These are phyloP conservation scores for Suaeda aralocaspica DNA, from an alignment of 148 eudicot genomes.

Conservation along the genomic window DNA sequence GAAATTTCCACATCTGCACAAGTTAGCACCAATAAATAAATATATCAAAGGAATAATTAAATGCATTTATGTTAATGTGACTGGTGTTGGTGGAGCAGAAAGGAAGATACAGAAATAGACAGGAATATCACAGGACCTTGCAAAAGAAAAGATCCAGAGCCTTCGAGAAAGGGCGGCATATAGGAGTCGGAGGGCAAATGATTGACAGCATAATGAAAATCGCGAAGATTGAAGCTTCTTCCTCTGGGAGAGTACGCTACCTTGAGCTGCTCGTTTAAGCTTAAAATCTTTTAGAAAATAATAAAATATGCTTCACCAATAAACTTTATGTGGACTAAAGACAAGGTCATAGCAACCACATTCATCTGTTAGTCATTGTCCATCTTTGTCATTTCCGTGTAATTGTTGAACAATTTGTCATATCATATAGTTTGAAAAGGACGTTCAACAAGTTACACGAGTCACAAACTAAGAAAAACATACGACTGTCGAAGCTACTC, in stretches of 20 bases:
- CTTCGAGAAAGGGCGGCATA: slow-evolving; percentile 36
- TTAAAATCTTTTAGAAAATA: slow-evolving; percentile 13
- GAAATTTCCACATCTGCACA: slow-evolving; percentile 55
- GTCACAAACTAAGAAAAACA: neutral
- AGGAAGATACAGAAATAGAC: neutral
- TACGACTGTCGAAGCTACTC: neutral
- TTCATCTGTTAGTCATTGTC: too few relatives aligned
- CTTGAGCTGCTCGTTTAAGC: slow-evolving; percentile 41
- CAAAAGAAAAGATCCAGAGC: slow-evolving; percentile 36
- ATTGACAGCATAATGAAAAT: slow-evolving; percentile 72
- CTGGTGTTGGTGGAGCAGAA: neutral
- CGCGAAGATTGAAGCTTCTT: slow-evolving; percentile 53
- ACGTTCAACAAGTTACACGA: too few relatives aligned
- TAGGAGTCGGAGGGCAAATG: slow-evolving; percentile 58
- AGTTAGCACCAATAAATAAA: slow-evolving; percentile 9
- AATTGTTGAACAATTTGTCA: too few relatives aligned
- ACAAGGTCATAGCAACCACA: slow-evolving; percentile 1
- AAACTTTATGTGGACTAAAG: too few relatives aligned
- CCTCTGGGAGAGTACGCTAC: slow-evolving; percentile 63
- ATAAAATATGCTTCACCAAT: neutral
- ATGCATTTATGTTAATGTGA: slow-evolving; percentile 2
- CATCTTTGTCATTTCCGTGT: neutral
- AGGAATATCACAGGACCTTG: too few relatives aligned
- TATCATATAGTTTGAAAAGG: neutral
- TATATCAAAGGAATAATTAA: neutral